Evolutionary conservation across 768 basidiomycete genomes (phyloP), one percentile per base, ranked within the genome.

Genomic region (Austroboletus eburneus): DNA sequence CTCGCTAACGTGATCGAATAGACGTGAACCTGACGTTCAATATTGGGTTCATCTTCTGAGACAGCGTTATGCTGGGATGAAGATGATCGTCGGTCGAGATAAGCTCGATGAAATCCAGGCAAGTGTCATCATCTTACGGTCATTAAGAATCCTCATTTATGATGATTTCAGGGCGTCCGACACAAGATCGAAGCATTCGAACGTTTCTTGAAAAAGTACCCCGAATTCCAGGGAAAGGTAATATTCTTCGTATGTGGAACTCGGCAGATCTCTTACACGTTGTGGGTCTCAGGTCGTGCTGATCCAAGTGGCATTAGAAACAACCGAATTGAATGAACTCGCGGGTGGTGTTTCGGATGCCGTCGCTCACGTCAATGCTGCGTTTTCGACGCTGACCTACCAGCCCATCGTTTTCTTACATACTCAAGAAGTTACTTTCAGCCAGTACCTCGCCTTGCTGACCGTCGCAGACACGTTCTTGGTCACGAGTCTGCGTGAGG

Each of bases 121-220:
- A 25, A 18, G 64, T 48, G 2, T 30, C 18, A 9, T 27, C 27
- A 5, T 6, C 12, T 6, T 27, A 27, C 27, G 27, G 7, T 27
- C 27, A 27, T 27, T 27, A 27, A 12, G n/a, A n/a, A n/a, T n/a
- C 27, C 27, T 27, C 7, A 27, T 27, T 5, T 12, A 27, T 27
- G 27, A 27, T 42, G 13, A 7, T 18, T 38, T 32, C 48, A 79
- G 72, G 89, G 90, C 39, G 87, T 92, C 25, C 74, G 80, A 14
- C 86, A 92, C 50, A 93, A 93, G 63, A 74, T 93, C 41, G 74
- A 81, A 38, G 87, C 90, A 0, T 93, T 92, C 57, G 90, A 92
- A 58, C 66, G 72, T 14, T 91, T 93, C 72, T 70, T 93, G 42
- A 85, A 86, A 50, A 80, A 79, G 55, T 71, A 86, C 52, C 86